Evolutionary conservation across 2,329 filamentous ascomycete species (phyloP), one percentile per base, ranked within the genome.

Genomic region (Aspergillus sp.): DNA sequence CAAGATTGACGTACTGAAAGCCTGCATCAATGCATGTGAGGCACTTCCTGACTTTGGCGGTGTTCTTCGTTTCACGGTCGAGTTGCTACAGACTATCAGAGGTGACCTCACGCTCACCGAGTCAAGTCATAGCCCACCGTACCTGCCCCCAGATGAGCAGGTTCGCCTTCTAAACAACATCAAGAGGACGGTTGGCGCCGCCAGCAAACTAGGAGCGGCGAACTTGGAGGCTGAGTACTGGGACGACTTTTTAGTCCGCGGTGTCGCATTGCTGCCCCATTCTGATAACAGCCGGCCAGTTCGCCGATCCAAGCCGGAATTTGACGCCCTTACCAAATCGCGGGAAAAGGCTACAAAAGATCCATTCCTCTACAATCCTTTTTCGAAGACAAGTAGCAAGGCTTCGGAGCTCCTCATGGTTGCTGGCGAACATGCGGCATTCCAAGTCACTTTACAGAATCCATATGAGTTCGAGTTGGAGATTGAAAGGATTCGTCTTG

Each of bases 301-400:
- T 47, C 79, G 86, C 5, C 88, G 91, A 63, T 76, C 73, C 16
- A 78, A 73, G 51, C 74, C 71, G 35, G 80, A 83, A 54, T 65
- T 83, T 36, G 73, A 77, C 43, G 68, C 74, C 9, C 73, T 72
- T 11, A 70, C 70, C 10, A 66, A 68, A 7, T 64, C 63, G 8
- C 66, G 67, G 40, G 67, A 76, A 38, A 73, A 73, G 48, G 64
- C 71, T 51, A 62, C 73, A 49, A 74, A 79, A 57, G 90, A 94
- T 55, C 94, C 94, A 0, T 96, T 99, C 62, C 89, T 99, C 52
- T 95, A 97, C 67, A 96, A 96, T 64, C 90, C 94, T 0, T 97
- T 96, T 64, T 74, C 91, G 17, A 90, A 91, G 70, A 67, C 86
- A 47, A 79, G 80, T 20, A 76, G 76, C 16, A 74, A 70, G 20